Evolutionary conservation across 306 rosid species (phyloP), one percentile per base, ranked within the genome.

Genomic region (Ceratonia siliqua): DNA sequence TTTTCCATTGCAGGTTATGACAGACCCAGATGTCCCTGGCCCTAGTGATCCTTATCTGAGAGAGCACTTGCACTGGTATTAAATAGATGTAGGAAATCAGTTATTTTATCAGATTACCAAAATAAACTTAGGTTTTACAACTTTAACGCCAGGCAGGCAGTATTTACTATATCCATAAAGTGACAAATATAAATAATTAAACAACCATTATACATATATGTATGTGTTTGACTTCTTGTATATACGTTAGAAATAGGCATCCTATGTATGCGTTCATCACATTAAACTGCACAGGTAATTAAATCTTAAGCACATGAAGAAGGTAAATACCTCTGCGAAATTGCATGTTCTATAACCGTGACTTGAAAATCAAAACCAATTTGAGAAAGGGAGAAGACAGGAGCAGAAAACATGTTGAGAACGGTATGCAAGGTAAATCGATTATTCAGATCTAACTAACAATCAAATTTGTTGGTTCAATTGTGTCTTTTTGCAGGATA

Each of bases 21-120:
- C 96, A n/a, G 98, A 92, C 77, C 98, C 96, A 17, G 98, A 92
- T 90, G 92, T 88, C 77, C 96, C 98, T 63, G 98, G 98, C 77
- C 98, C 98, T 62, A 92, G 98, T 85, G 98, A 92, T 77, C 98
- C 98, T 82, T 92, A 92, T 68, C 80, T 90, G 13, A 90, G 90
- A 76, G 98, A 92, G 68, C 98, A 92, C 88, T 83, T 92, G 54
- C 98, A 92, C 86, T 92, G 98, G 98, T 92, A 85, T 9, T 63
- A 11, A 48, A 39, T 25, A n/a, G 5, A 63, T 50, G 21, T n/a
- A n/a, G n/a, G n/a, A 32, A 62, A 70, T 8, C 20, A 21, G 3
- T 28, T 20, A 12, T 76, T 70, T 62, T 42, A 4, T 11, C 68
- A 28, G 11, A 36, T 25, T 33, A 2, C 48, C 15, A 22, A 30